Conservation (phyloP, 495 filamentous ascomycete genomes). For the Wilcoxina mikolae region DNA sequence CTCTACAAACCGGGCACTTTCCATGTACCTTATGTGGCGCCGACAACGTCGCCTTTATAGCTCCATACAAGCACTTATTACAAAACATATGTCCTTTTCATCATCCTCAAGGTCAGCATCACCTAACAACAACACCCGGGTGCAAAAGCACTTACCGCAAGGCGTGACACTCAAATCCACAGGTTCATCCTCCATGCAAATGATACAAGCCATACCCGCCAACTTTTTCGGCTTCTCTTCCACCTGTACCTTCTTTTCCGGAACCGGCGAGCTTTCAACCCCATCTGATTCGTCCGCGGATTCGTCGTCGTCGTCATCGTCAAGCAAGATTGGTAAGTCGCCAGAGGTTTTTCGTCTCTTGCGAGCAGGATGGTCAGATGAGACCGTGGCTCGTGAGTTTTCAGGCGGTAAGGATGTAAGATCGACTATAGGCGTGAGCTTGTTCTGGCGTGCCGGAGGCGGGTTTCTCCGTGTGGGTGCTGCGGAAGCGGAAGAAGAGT, state of each 20-base stretch:
- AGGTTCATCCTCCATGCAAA: constrained; percentile 63
- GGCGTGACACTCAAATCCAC: constrained; percentile 60
- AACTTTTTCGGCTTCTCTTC: constrained; percentile 40
- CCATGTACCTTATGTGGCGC: constrained; percentile 21
- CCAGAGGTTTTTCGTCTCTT: not conserved
- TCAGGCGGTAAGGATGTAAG: too few relatives aligned
- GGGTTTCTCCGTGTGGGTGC: too few relatives aligned
- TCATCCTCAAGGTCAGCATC: not conserved
- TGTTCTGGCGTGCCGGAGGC: too few relatives aligned
- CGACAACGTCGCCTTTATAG: constrained; percentile 45
- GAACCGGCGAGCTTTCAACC: not conserved
- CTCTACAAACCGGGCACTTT: constrained; percentile 23
- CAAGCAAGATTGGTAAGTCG: not conserved
- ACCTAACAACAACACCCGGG: not conserved
- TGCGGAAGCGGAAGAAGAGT: too few relatives aligned
- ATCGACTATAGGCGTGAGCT: too few relatives aligned
- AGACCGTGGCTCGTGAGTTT: too few relatives aligned
- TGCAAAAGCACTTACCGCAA: constrained; percentile 55
- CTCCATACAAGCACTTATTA: constrained; percentile 60
- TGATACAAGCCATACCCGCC: constrained; percentile 53
- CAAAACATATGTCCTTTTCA: constrained; percentile 73
- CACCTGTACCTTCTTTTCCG: not conserved
- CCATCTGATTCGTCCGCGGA: not conserved
- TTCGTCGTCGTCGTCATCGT: not conserved
- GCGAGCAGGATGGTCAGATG: not conserved